These are phyloP conservation scores for Flaveria linearis DNA, from an alignment of 129 eudicot species.

Conservation along the genomic window DNA sequence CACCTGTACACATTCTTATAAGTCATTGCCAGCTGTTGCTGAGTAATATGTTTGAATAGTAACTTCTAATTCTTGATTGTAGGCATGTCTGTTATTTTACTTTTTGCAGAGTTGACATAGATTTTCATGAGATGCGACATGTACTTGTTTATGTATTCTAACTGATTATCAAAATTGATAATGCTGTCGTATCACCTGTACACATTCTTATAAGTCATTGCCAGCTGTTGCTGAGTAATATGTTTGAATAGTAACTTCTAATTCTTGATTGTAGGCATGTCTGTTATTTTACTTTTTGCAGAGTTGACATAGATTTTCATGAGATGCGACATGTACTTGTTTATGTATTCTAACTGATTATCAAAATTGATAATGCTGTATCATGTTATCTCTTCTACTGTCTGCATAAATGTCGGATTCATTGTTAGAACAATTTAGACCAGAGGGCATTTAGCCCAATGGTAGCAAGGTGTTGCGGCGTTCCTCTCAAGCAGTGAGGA, in stretches of 20 bases:
- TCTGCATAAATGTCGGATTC: constrained; percentile 11
- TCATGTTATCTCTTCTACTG: constrained; percentile 13
- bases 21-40: background rate
- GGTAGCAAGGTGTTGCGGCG: no score
- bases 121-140: constrained; percentile 12
- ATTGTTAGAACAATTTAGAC: background rate
- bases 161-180: no score
- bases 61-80: background rate
- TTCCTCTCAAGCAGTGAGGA: no score
- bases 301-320: constrained; percentile 19
- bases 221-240: constrained; percentile 9
- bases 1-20: constrained; percentile 14
- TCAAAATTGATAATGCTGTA: constrained; percentile 2
- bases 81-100: background rate
- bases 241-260: constrained; percentile 11
- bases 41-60: constrained; percentile 11
- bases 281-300: constrained; percentile 2
- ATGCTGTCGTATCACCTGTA: constrained; percentile 15
- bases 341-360: constrained; percentile 11
- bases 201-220: constrained; percentile 2
- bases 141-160: no score
- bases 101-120: constrained; percentile 10
- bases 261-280: no score
- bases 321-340: background rate
- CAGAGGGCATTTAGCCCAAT: no score